Evolutionary conservation across 306 rosid species (phyloP).

Genomic region (Cyclanthera cordifolia): DNA sequence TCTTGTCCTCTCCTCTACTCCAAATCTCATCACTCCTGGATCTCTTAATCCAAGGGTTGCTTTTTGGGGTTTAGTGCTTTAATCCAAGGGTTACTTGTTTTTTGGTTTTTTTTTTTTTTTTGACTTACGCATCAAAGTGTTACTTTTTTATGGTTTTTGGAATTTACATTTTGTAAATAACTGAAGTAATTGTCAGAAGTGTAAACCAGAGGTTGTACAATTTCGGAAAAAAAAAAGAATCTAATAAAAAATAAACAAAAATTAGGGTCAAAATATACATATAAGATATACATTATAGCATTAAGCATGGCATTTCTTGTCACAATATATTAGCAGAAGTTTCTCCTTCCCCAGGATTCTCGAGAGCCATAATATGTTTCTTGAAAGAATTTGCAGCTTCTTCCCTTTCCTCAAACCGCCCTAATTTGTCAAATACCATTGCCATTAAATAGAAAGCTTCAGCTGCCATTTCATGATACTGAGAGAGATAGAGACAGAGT

Average conservation of each 20-base stretch:
- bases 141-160: not conserved
- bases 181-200: not conserved
- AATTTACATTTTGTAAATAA: not conserved
- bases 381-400: slow-evolving; percentile 69
- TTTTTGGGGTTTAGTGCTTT: not conserved
- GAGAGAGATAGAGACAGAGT: slow-evolving; percentile 7
- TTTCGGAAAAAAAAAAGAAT: too few relatives aligned
- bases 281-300: not conserved
- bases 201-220: too few relatives aligned
- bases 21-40: too few relatives aligned
- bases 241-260: not conserved
- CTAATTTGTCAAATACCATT: slow-evolving; percentile 63
- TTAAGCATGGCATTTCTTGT: slow-evolving; percentile 1
- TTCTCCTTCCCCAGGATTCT: slow-evolving; percentile 35
- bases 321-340: slow-evolving; percentile 35
- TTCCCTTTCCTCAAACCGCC: slow-evolving; percentile 57
- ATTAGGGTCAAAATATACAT: not conserved
- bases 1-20: too few relatives aligned
- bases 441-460: slow-evolving; percentile 95
- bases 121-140: too few relatives aligned
- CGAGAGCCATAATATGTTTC: slow-evolving; percentile 54
- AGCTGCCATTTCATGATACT: slow-evolving; percentile 88
- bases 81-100: not conserved
- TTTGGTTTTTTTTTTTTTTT: not conserved
- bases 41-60: too few relatives aligned